phyloP scores from a whole-genome alignment of 768 basidiomycete species.

The Tricholoma saponaceum region DNA sequence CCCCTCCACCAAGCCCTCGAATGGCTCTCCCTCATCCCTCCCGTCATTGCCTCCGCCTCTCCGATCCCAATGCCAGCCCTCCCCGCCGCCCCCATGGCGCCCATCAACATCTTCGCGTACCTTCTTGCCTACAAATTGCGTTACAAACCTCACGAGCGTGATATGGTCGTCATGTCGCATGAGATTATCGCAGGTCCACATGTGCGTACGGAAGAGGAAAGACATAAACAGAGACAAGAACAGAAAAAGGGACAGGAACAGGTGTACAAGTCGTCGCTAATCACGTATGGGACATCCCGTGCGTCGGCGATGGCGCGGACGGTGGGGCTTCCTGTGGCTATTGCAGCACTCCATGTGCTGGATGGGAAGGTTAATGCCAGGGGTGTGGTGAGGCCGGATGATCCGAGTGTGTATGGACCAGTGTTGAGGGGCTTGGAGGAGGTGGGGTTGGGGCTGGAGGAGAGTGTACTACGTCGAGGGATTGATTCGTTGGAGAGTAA shows the following conservation, averaged over 20 bases:
- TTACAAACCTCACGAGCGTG: constrained; percentile 70
- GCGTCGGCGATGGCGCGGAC: constrained; percentile 88
- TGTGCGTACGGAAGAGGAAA: no score
- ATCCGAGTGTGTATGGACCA: constrained; percentile 53
- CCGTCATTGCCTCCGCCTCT: constrained; percentile 9
- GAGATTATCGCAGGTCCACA: constrained; percentile 55
- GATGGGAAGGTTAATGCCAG: constrained; percentile 50
- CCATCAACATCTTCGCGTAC: constrained; percentile 72
- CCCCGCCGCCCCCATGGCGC: constrained; percentile 38
- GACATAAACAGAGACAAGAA: no score
- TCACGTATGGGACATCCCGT: constrained; percentile 46
- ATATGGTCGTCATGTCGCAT: constrained; percentile 85
- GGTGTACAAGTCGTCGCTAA: constrained; percentile 63
- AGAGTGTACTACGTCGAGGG: constrained; percentile 11
- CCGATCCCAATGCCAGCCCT: constrained; percentile 33
- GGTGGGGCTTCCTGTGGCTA: constrained; percentile 84
- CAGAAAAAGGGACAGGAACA: constrained; percentile 28
- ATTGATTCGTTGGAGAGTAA: constrained; percentile 7
- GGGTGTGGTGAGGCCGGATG: constrained; percentile 70
- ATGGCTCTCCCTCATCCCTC: constrained; percentile 40
- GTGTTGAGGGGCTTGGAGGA: constrained; percentile 60
- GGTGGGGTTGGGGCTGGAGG: constrained; percentile 48
- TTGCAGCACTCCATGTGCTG: constrained; percentile 69
- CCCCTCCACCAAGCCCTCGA: constrained; percentile 37
- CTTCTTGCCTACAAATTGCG: constrained; percentile 68